phyloP scores from a whole-genome alignment of 306 rosid genomes.

The Castanea mollissima region DNA sequence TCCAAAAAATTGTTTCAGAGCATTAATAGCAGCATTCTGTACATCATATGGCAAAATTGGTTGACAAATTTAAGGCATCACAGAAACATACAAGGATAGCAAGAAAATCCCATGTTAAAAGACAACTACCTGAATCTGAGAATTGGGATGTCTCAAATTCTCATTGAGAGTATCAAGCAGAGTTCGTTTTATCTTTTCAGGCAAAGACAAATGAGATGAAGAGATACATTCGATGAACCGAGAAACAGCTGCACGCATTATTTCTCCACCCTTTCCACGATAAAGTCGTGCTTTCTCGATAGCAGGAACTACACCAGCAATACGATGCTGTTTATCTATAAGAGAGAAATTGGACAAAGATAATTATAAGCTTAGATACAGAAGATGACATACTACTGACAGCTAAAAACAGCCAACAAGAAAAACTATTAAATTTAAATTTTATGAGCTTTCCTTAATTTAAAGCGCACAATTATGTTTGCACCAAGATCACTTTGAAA shows the following conservation, averaged over 20 bases:
- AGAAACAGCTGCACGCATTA: conserved; percentile 94
- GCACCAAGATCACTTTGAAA: background rate
- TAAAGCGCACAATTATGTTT: background rate
- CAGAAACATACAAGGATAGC: conserved; percentile 4
- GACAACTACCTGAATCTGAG: conserved; percentile 84
- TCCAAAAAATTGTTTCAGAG: conserved; percentile 64
- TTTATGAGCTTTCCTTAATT: background rate
- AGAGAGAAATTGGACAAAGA: conserved; percentile 23
- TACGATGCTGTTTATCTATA: conserved; percentile 67
- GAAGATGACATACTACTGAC: background rate
- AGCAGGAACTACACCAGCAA: conserved; percentile 78
- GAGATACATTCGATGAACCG: conserved; percentile 85
- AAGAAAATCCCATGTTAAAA: conserved; percentile 9
- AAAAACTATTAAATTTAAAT: background rate
- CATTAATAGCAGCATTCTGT: conserved; percentile 80
- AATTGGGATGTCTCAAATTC: conserved; percentile 94
- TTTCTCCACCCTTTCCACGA: conserved; percentile 99
- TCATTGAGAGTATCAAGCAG: conserved; percentile 81
- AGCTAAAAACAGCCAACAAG: background rate
- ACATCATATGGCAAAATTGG: conserved; percentile 20
- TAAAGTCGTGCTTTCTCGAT: conserved; percentile 91
- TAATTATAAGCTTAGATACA: background rate
- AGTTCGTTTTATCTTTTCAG: conserved; percentile 66
- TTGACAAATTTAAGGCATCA: conserved; percentile 17
- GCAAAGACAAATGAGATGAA: conserved; percentile 43